These are phyloP conservation scores for Hydrangea macrophylla DNA, from an alignment of 148 eudicot species.

Conservation along the genomic window DNA sequence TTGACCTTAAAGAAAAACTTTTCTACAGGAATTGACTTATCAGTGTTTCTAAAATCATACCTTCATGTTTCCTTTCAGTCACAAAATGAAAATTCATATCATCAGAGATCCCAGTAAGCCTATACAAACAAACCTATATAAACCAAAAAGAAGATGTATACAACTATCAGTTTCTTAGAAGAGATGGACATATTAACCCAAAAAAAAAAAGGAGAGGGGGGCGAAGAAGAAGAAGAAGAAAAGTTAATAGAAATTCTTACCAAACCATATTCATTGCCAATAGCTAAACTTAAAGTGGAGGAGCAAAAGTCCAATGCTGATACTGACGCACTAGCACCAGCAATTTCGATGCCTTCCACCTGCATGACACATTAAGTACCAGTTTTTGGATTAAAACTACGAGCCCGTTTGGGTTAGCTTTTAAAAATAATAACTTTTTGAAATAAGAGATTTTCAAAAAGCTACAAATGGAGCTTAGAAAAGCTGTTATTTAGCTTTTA, in stretches of 20 bases:
- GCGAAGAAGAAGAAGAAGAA: no score
- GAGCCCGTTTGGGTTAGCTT: no score
- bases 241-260: no score
- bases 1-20: no score
- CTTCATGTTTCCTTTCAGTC: constrained; percentile 61
- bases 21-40: neutral
- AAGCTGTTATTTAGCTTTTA: no score
- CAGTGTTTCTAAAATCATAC: constrained; percentile 26
- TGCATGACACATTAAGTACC: constrained; percentile 27
- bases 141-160: constrained; percentile 4
- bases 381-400: neutral
- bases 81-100: constrained; percentile 41
- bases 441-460: no score
- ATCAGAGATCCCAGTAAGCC: constrained; percentile 34
- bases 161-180: neutral
- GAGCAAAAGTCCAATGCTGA: constrained; percentile 77
- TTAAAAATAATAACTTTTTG: no score
- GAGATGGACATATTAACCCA: neutral
- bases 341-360: constrained; percentile 51
- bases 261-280: constrained; percentile 71
- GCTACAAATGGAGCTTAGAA: no score
- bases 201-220: no score
- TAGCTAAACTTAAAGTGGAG: constrained; percentile 52
- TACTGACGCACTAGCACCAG: constrained; percentile 59
- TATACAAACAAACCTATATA: constrained; percentile 62